Base-by-base conservation (phyloP, 805 yeast genomes). In the Wickerhamiella nectarea region DNA sequence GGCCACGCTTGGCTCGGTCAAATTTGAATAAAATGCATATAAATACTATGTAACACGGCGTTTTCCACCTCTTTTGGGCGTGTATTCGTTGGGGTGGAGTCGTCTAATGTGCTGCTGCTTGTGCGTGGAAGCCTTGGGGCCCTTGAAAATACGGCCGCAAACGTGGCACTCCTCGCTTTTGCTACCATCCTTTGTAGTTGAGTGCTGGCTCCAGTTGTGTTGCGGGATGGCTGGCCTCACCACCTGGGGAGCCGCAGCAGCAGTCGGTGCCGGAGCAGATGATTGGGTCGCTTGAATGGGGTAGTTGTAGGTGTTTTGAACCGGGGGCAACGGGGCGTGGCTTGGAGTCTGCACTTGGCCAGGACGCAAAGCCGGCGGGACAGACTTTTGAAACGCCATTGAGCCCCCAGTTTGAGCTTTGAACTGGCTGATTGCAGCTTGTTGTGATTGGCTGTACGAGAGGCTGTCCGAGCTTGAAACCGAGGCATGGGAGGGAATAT, bases 41-140 rank as follows among this genome's bases (percentile, higher is more conserved):
- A 29, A 36, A 28, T 15, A 14, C 28, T 24, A 39, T 15, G 36
- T 21, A 29, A 34, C 46, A 38, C 34, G 46, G 52, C 62, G 63
- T 51, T 63, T 65, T 17, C 72, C 72, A 4, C 72, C 71, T 3
- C 69, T 62, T 50, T 67, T 68, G 31, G 70, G 70, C 31, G 62
- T 62, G 48, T 69, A 68, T 37, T 63, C 63, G 34, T 61, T 64
- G 1, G 72, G 73, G 41, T 69, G 73, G 29, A 67, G 54, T 34
- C 71, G 55, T 18, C 69, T 61, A 41, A 68, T 68, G 46, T 68
- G 73, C 57, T 69, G 73, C 52, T 69, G 72, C 50, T 64, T 66
- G 53, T 67, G 72, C 2, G 72, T 68, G 2, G 68, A 55, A 3
- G 71, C 64, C 53, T 64, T 65, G 24, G 72, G 71, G 19, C 73